Base-by-base conservation (phyloP, 306 rosid genomes). In the Potentilla sterilis region DNA sequence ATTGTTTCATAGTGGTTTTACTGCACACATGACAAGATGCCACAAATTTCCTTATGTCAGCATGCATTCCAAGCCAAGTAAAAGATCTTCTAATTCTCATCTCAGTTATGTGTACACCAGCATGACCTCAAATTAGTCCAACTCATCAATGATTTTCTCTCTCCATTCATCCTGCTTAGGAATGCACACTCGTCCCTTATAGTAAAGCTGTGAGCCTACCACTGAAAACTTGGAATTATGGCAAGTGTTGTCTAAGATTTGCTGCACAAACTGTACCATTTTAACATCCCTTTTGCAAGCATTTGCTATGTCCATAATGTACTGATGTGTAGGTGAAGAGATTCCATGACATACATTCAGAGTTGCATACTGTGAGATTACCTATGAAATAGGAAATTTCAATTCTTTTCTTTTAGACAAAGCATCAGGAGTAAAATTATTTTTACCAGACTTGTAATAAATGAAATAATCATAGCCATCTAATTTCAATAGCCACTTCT, bases 131-230 rank as follows among this genome's bases (percentile, higher is more conserved):
- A 28, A 28, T 43, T 43, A 11, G 0, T 12, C 52, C 19, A 14
- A 48, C 19, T 48, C 52, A 46, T 4, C 4, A 12, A 15, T 12
- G 1, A 48, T 3, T 4, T 48, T 48, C 0, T 1, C 3, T 4
- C 52, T 48, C 52, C 19, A 48, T 0, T 3, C 1, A 0, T 1
- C 52, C 3, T 1, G 1, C 1, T 13, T 0, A 0, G 52, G 52
- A 0, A 48, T 19, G 14, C 2, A 48, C 0, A 48, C 0, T 0
- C 16, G 2, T 2, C 51, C 52, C 16, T 4, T 48, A 4, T 48
- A 13, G 47, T 43, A 1, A 1, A 43, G 9, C 44, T 13, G 54
- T 5, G 1, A 28, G 1, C 28, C 28, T 28, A 28, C 28, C 28
- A 28, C 0, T 28, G 28, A 28, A 1, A 28, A 28, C 28, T 1